Conservation (phyloP, 148 eudicot species). For the Salicornia ramosissima region DNA sequence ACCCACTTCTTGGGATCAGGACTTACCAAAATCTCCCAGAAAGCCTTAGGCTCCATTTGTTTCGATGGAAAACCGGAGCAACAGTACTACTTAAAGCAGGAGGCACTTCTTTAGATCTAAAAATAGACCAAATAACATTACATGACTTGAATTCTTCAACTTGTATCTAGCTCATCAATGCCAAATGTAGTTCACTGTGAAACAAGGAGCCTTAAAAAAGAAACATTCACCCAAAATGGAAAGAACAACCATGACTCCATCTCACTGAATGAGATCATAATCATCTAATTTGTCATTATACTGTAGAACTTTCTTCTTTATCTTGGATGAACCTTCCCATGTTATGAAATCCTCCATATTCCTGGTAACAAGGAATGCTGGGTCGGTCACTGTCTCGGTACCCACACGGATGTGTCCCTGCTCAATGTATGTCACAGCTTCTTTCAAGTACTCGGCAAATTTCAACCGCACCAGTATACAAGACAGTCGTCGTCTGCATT, state of each 20-base stretch:
- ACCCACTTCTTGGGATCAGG: too few species aligned
- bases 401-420: conserved; percentile 97
- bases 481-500: conserved; percentile 70
- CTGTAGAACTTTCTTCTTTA: conserved; percentile 61
- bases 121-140: neutral
- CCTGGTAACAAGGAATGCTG: conserved; percentile 92
- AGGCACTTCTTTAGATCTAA: too few species aligned
- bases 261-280: conserved; percentile 44
- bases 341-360: conserved; percentile 92
- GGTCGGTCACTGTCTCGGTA: conserved; percentile 87
- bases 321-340: conserved; percentile 93
- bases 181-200: neutral
- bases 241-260: neutral
- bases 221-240: neutral
- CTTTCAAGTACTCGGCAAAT: conserved; percentile 78
- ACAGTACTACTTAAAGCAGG: too few species aligned
- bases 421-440: conserved; percentile 83
- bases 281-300: conserved; percentile 88
- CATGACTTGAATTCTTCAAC: neutral
- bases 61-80: too few species aligned
- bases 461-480: conserved; percentile 56
- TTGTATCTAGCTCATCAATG: neutral
- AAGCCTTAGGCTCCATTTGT: too few species aligned
- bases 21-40: too few species aligned
- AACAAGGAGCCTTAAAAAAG: neutral